Conservation (phyloP, 441 rosid species). For the Eruca vesicaria region DNA sequence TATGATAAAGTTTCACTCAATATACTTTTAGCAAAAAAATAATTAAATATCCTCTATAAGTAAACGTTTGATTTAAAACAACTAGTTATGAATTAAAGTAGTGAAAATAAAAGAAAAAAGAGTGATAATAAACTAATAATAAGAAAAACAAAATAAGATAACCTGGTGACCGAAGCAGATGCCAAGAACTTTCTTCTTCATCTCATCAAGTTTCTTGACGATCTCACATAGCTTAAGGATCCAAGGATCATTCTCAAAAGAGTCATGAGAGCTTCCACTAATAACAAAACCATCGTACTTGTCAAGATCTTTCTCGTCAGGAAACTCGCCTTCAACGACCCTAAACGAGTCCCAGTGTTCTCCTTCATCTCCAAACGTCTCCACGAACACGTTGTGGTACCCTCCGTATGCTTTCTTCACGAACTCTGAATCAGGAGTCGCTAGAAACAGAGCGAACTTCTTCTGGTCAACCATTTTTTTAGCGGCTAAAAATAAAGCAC, state of each 20-base stretch:
- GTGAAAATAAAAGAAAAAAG: neutral
- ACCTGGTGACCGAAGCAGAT: constrained; percentile 99
- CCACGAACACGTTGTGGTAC: constrained; percentile 74
- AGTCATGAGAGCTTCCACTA: constrained; percentile 80
- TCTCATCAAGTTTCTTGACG: constrained; percentile 57
- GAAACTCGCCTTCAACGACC: constrained; percentile 81
- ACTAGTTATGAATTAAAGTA: neutral
- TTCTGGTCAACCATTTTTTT: constrained; percentile 32
- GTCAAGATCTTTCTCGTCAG: constrained; percentile 56
- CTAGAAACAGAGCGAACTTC: constrained; percentile 59
- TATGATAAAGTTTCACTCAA: neutral
- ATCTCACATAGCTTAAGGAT: constrained; percentile 67
- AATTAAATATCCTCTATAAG: neutral
- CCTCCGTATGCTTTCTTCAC: constrained; percentile 71
- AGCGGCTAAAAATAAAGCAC: neutral
- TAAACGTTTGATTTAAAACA: neutral
- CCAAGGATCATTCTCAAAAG: constrained; percentile 58
- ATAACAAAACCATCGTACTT: constrained; percentile 77
- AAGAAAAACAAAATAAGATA: neutral
- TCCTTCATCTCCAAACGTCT: constrained; percentile 70
- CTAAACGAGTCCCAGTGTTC: constrained; percentile 77
- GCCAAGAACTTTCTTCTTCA: constrained; percentile 77
- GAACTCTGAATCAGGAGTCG: constrained; percentile 75
- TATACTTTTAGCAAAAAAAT: neutral
- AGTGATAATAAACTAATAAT: neutral